Percentiles rank a stretch among this genome's conserved stretches.
phyloP scores from a whole-genome alignment of 2,329 filamentous ascomycete genomes.

The Epichloe hybrida region DNA sequence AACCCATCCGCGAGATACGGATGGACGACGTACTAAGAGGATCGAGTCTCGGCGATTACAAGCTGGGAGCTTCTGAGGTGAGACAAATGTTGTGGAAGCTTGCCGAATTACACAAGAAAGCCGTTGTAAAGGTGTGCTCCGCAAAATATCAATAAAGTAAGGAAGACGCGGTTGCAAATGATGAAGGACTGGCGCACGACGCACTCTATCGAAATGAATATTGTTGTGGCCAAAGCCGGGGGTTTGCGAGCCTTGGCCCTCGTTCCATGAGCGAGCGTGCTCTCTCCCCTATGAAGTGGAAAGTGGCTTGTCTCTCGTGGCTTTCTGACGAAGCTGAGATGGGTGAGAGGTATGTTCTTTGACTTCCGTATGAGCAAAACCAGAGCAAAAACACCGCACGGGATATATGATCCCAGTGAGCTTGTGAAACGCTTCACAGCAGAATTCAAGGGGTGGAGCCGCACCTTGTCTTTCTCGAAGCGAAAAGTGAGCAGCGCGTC shows the following conservation, averaged over 20 bases:
- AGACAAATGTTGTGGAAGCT: background rate
- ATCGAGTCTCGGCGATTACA: constrained; percentile 9
- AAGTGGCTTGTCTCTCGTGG: background rate
- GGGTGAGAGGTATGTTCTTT: background rate
- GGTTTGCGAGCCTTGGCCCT: background rate
- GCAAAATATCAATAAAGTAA: background rate
- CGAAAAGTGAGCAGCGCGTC: background rate
- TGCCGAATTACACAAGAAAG: background rate
- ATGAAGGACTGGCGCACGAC: background rate
- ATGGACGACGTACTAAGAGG: background rate
- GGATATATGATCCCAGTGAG: background rate
- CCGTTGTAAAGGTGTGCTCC: constrained; percentile 3
- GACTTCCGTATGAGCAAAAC: background rate
- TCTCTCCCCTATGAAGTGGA: too few relatives aligned
- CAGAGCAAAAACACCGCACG: background rate
- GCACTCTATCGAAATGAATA: background rate
- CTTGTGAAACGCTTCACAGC: constrained; percentile 1
- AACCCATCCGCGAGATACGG: background rate
- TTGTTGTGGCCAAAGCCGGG: background rate
- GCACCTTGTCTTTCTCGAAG: background rate
- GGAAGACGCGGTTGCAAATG: background rate
- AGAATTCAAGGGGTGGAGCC: background rate
- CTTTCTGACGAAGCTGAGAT: background rate
- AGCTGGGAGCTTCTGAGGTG: background rate
- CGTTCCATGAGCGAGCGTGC: background rate